Percentiles rank a stretch among this genome's conserved stretches.
These are phyloP conservation scores for Podospora pseudocomata DNA, from an alignment of 495 filamentous ascomycete species.

Conservation along the genomic window DNA sequence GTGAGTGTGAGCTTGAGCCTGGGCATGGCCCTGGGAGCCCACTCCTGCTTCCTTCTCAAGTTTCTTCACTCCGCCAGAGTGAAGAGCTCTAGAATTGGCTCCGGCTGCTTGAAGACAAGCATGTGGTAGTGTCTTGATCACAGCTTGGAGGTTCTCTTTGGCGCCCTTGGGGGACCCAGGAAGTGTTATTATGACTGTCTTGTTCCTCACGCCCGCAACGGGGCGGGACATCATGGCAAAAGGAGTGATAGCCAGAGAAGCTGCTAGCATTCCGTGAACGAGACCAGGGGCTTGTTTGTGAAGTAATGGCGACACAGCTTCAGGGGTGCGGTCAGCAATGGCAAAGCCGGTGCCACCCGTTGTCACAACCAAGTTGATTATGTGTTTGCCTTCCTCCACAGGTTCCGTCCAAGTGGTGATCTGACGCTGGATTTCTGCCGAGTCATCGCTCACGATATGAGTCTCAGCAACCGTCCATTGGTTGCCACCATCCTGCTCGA, in stretches of 20 bases:
- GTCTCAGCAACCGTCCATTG: conserved; percentile 66
- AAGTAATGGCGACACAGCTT: conserved; percentile 78
- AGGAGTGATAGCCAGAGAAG: conserved; percentile 80
- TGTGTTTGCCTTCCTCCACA: conserved; percentile 30
- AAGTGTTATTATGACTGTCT: conserved; percentile 81
- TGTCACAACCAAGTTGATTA: conserved; percentile 71
- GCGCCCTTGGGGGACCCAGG: conserved; percentile 97
- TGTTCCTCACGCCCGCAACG: conserved; percentile 82
- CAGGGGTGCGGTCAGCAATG: conserved; percentile 80
- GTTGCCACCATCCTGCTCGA: conserved; percentile 57
- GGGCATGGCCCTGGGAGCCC: conserved; percentile 24
- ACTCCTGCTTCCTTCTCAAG: conserved; percentile 78
- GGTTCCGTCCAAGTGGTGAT: conserved; percentile 66
- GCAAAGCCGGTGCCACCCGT: conserved; percentile 96
- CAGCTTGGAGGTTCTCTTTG: conserved; percentile 84
- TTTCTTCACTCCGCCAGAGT: conserved; percentile 75
- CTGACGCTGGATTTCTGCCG: conserved; percentile 66
- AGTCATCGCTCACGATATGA: conserved; percentile 78
- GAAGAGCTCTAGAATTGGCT: conserved; percentile 72
- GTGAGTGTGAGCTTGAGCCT: conserved; percentile 42
- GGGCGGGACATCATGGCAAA: conserved; percentile 98
- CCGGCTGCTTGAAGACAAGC: conserved; percentile 88
- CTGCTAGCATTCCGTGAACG: conserved; percentile 89
- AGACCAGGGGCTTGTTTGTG: conserved; percentile 86
- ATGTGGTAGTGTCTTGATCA: conserved; percentile 89